Evolutionary conservation across 2,329 filamentous ascomycete genomes (phyloP).

Genomic region (Biscogniauxia sp.): DNA sequence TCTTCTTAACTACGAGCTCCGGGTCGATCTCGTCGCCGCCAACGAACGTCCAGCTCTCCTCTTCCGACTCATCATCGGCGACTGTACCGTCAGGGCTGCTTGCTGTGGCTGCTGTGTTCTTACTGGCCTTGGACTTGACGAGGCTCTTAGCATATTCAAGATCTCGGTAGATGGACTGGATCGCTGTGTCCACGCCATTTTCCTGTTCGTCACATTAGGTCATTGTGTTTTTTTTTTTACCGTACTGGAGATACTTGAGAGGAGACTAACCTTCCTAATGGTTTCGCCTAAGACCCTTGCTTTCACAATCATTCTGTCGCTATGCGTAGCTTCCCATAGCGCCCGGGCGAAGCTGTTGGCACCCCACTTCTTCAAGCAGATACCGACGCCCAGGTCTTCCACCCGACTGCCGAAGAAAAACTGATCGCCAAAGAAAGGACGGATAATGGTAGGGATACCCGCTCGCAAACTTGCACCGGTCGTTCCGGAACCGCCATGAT

Average conservation of each 20-base stretch:
- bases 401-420: conserved; percentile 92
- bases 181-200: conserved; percentile 83
- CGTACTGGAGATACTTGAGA: neutral
- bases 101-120: conserved; percentile 40
- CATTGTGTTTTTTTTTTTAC: conserved; percentile 31
- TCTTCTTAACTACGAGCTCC: conserved; percentile 32
- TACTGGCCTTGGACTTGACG: conserved; percentile 63
- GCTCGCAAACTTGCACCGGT: conserved; percentile 90
- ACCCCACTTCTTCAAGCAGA: conserved; percentile 85
- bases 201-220: conserved; percentile 56
- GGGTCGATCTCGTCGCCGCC: conserved; percentile 46
- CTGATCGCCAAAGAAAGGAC: conserved; percentile 97
- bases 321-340: conserved; percentile 87
- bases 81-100: conserved; percentile 32
- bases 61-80: conserved; percentile 59
- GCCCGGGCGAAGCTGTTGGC: conserved; percentile 81
- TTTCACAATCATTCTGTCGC: conserved; percentile 86
- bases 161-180: conserved; percentile 91
- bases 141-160: conserved; percentile 87
- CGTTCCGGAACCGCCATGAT: conserved; percentile 92
- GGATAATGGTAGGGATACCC: conserved; percentile 89
- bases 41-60: conserved; percentile 90
- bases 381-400: conserved; percentile 89
- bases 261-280: conserved; percentile 71
- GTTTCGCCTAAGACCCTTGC: conserved; percentile 78